Conservation (phyloP, 768 basidiomycete genomes). For the Russula lepida region DNA sequence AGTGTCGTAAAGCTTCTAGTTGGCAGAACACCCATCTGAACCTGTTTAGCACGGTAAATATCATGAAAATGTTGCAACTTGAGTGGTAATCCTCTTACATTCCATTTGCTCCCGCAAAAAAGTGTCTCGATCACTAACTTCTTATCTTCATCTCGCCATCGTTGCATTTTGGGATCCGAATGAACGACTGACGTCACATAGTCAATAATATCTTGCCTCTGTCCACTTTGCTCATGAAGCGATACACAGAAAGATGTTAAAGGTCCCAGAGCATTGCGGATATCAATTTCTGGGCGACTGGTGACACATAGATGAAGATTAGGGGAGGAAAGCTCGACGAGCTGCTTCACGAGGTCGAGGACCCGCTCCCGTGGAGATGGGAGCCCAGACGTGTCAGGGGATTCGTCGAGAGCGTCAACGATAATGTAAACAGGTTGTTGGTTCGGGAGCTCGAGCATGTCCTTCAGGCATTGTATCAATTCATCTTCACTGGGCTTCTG, state of each 20-base stretch:
- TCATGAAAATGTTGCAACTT: no score
- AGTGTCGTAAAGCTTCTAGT: background rate
- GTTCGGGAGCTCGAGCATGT: background rate
- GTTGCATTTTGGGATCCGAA: background rate
- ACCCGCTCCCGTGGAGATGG: background rate
- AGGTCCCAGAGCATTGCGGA: background rate
- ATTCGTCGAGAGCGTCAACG: slow-evolving; percentile 4
- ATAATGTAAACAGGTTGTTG: background rate
- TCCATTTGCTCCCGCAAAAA: background rate
- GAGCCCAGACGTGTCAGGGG: background rate
- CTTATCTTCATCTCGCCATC: background rate
- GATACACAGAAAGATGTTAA: background rate
- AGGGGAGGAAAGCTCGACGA: background rate
- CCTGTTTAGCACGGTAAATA: background rate
- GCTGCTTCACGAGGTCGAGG: background rate
- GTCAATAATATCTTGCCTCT: background rate
- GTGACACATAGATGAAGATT: slow-evolving; percentile 3
- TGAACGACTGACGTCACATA: background rate
- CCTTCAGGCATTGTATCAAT: background rate
- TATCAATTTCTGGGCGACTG: background rate
- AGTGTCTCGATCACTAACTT: background rate
- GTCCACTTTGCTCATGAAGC: background rate
- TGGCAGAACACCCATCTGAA: background rate
- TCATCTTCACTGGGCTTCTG: background rate
- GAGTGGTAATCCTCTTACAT: background rate